phyloP scores from a whole-genome alignment of 1,284 basidiomycete species.

The Pterulicium gracile region DNA sequence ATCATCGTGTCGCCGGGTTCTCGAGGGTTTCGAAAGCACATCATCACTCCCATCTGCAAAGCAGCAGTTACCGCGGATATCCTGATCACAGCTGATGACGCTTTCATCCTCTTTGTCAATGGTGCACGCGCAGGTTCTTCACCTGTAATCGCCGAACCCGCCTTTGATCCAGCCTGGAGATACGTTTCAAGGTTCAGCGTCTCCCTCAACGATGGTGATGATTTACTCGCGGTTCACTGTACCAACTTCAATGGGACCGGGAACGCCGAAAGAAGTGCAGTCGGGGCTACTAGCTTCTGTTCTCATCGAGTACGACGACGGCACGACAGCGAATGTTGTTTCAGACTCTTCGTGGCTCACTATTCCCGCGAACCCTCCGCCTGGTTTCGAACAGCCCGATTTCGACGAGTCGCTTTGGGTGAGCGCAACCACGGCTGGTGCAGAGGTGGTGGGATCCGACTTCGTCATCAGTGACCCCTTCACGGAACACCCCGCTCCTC shows the following conservation, averaged over 20 bases:
- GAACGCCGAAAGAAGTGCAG: no score
- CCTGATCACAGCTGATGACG: conserved; percentile 17
- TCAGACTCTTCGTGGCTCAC: conserved; percentile 14
- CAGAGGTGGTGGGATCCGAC: conserved; percentile 13
- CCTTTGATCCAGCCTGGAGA: conserved; percentile 12
- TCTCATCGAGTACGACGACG: conserved; percentile 14
- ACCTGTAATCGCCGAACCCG: conserved; percentile 11
- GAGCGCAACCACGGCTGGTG: conserved; percentile 12
- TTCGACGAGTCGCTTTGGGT: conserved; percentile 15
- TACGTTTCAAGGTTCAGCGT: conserved; percentile 16
- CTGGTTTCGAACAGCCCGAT: conserved; percentile 10
- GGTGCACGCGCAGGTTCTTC: conserved; percentile 15
- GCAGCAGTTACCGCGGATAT: conserved; percentile 14
- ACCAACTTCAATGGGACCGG: no score
- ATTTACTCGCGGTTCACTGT: no score
- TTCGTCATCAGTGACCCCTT: conserved; percentile 15
- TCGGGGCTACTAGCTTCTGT: conserved; percentile 14
- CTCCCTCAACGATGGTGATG: conserved; percentile 9
- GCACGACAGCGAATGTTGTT: conserved; percentile 7
- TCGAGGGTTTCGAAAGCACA: conserved; percentile 18
- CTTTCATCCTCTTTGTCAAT: conserved; percentile 17
- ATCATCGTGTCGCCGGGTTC: conserved; percentile 15
- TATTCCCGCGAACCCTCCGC: conserved; percentile 8
- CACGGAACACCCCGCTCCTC: conserved; percentile 18
- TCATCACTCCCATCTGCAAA: conserved; percentile 15